Evolutionary conservation across 352 stramenopile genomes (phyloP).

Genomic region (Globisporangium splendens): DNA sequence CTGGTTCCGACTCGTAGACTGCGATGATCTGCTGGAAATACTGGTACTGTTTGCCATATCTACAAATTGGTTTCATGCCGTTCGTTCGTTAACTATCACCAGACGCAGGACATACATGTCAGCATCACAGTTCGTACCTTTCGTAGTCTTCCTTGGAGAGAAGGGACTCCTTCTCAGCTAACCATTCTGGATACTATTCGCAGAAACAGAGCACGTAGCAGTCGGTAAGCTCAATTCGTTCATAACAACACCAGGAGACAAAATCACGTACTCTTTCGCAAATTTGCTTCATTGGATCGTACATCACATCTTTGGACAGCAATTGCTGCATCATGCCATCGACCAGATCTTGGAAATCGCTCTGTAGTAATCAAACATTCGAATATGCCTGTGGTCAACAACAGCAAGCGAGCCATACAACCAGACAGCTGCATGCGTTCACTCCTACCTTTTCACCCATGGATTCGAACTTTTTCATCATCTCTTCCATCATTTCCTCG

Average conservation of each 20-base stretch:
- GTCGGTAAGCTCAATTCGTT: background rate
- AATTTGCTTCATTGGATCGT: constrained; percentile 96
- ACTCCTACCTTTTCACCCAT: constrained; percentile 89
- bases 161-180: constrained; percentile 90
- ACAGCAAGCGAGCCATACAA: background rate
- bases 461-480: constrained; percentile 95
- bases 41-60: constrained; percentile 96
- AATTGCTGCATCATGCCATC: constrained; percentile 98
- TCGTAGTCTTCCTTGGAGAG: constrained; percentile 92
- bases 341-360: constrained; percentile 91
- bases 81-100: too few species aligned
- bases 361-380: constrained; percentile 35
- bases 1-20: constrained; percentile 96
- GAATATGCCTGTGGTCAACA: background rate
- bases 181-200: constrained; percentile 93
- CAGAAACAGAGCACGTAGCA: background rate
- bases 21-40: constrained; percentile 96
- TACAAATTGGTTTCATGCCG: constrained; percentile 9
- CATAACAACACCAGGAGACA: constrained; percentile 1
- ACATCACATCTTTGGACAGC: constrained; percentile 98
- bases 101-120: too few species aligned
- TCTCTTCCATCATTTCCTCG: constrained; percentile 95
- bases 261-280: constrained; percentile 72
- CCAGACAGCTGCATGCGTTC: background rate
- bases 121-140: constrained; percentile 24